Percentiles rank a stretch among this genome's conserved stretches.
Conservation (phyloP, 768 basidiomycete species). For the Psilocybe azurescens region DNA sequence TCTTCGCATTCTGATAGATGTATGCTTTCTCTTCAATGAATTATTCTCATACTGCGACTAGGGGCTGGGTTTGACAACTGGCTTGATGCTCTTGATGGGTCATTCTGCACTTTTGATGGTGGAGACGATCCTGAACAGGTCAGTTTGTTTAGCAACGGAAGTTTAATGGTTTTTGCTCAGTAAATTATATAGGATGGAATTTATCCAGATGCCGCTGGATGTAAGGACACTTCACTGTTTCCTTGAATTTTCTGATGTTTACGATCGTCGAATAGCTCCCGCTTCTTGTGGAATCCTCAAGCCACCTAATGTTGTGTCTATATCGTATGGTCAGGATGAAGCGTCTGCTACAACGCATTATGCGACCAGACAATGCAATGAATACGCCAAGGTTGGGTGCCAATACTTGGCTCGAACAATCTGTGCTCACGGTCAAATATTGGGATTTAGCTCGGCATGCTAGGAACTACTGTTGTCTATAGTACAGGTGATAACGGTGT, state of each 20-base stretch:
- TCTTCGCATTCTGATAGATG: not conserved
- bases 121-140: conserved; percentile 45
- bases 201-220: conserved; percentile 29
- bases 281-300: conserved; percentile 41
- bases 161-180: not conserved
- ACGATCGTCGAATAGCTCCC: conserved; percentile 28
- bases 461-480: conserved; percentile 43
- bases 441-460: conserved; percentile 33
- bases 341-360: conserved; percentile 33
- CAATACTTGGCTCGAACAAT: not conserved
- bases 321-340: conserved; percentile 41
- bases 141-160: conserved; percentile 6
- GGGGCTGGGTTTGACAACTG: conserved; percentile 53
- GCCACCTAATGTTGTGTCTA: conserved; percentile 41
- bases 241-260: not conserved
- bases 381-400: conserved; percentile 33
- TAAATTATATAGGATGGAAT: conserved; percentile 22
- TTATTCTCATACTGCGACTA: conserved; percentile 17
- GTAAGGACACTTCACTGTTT: conserved; percentile 4
- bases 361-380: conserved; percentile 40
- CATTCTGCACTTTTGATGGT: conserved; percentile 50
- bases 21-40: not conserved
- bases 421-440: not conserved
- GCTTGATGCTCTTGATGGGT: conserved; percentile 49
- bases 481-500: conserved; percentile 42